Conservation (phyloP, 345 rosid genomes). For the Acer saccharum region DNA sequence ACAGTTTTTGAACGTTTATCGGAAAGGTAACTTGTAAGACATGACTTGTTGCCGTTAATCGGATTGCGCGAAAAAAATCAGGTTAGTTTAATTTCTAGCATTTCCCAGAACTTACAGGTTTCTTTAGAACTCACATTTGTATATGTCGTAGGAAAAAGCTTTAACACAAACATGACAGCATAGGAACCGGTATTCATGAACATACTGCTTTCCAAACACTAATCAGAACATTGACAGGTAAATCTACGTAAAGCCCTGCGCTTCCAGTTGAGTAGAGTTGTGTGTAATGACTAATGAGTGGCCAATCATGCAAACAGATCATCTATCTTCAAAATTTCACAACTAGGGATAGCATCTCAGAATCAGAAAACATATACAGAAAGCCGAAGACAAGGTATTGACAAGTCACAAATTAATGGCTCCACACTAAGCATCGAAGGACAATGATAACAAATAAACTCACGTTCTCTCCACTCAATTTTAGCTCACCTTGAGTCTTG, state of each 20-base stretch:
- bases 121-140: background rate
- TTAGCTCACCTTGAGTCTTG: conserved; percentile 75
- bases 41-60: background rate
- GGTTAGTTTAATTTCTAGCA: background rate
- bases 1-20: background rate
- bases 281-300: background rate
- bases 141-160: background rate
- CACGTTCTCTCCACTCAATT: background rate
- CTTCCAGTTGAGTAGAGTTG: background rate
- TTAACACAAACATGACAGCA: background rate
- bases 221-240: background rate
- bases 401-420: no score
- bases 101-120: background rate
- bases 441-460: background rate
- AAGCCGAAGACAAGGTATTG: background rate
- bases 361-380: background rate
- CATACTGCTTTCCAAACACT: background rate
- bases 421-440: background rate
- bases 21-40: background rate
- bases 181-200: background rate
- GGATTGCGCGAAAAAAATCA: background rate
- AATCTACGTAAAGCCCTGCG: background rate
- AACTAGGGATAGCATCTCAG: background rate
- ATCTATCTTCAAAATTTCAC: background rate
- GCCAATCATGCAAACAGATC: background rate